Evolutionary conservation across 352 stramenopile genomes (phyloP), one percentile per base, ranked within the genome.

Genomic region (Pythium phragmitis): DNA sequence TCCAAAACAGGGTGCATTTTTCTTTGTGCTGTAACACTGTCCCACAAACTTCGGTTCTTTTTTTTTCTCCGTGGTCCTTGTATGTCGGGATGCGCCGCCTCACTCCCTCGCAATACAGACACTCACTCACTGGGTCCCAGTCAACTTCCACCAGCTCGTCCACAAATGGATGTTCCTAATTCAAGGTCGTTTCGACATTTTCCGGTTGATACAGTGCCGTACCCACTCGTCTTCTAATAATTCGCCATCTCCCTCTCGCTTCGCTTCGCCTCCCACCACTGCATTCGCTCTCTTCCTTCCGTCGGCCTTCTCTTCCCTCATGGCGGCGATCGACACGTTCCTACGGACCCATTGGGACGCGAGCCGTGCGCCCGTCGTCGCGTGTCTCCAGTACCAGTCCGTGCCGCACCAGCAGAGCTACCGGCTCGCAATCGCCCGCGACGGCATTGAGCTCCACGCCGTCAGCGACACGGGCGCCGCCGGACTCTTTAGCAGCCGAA

Each of bases 401-500:
- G 34, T 37, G 11, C 23, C 42, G 26, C 33, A 53, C 50, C 23
- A 59, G 9, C 19, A 58, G 33, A 58, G 48, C 43, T 74, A 72
- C 50, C 66, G 60, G 8, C 56, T 86, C 58, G 30, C 69, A 45
- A 39, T 86, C 26, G 70, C 67, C 23, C 19, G 46, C 50, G 66
- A 68, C 8, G 74, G 77, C 50, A 61, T 86, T 30, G 74, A 86
- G 63, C 39, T 86, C 45, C 59, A 62, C n/a, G 36, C 46, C 52
- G 49, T 50, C 19, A 46, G 12, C 14, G 21, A 23, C 21, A 30
- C 28, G 26, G 43, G 34, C 16, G 41, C 16, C 17, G 45, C n/a
- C 21, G 41, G 42, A 5, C 46, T 72, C 4, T 68, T 68, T 54
- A 61, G 48, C 21, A 52, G 53, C 54, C 26, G 26, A 30, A 68